Evolutionary conservation across 805 yeast genomes (phyloP), one percentile per base, ranked within the genome.

Genomic region (Myxozyma udenii): DNA sequence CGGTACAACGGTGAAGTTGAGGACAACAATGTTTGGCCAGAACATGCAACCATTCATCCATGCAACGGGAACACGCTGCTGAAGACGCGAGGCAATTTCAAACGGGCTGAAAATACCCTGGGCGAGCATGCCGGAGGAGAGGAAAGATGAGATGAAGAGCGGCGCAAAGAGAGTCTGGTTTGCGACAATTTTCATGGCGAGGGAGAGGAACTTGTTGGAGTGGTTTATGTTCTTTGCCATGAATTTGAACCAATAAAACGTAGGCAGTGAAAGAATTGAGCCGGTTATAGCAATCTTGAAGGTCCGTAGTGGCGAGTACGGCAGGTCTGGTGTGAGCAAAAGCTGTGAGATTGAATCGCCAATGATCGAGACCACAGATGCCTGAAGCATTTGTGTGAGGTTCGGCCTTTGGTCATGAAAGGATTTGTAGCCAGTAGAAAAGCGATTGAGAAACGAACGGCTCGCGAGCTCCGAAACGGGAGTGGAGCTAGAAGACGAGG

Each of bases 41-140:
- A 40, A 55, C 57, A 51, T 50, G 51, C 57, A 52, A 26, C 60
- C 60, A 39, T 51, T 48, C 50, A 45, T 42, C 60, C 60, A 55
- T 3, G 57, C 60, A 5, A 46, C 33, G 14, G 60, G 60, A n/a
- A 53, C 44, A 16, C 60, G 54, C 37, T 55, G 48, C 7, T 39
- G 23, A 37, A 55, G 37, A 21, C 21, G 38, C 6, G 25, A 39
- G 14, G 37, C 11, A 9, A 55, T 23, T 24, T 55, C 54, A 3
- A 6, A n/a, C 4, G 43, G 41, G 38, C 38, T 44, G 19, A 30
- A 35, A 14, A 55, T 36, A 23, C 60, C 60, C 28, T 53, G 60
- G 26, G 38, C 32, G 2, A 55, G 43, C n/a, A 50, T 37, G 25
- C 55, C 55, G 25, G 42, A 22, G 24, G 57, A 36, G 6, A 55